Conservation (phyloP, 768 basidiomycete species). For the Pulveroboletus sp. region DNA sequence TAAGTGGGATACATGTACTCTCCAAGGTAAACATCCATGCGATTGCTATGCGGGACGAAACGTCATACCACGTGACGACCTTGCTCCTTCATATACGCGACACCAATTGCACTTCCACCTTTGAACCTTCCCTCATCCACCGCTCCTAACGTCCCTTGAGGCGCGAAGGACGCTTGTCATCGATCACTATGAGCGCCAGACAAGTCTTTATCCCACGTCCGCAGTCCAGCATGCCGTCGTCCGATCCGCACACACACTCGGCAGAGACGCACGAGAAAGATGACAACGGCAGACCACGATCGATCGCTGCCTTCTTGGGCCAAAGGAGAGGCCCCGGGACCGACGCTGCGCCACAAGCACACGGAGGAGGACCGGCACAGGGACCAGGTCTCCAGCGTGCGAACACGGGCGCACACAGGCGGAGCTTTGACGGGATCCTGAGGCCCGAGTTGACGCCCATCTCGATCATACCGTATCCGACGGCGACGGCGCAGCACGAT, state of each 20-base stretch:
- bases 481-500: conserved; percentile 1
- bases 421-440: conserved; percentile 23
- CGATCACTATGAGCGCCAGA: conserved; percentile 22
- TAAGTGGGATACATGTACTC: too few relatives aligned
- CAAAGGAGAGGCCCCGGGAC: conserved; percentile 12
- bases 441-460: conserved; percentile 21
- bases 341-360: not conserved
- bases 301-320: conserved; percentile 21
- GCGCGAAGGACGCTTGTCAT: not conserved
- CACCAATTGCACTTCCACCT: not conserved
- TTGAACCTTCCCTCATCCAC: not conserved
- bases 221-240: conserved; percentile 6
- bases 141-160: not conserved
- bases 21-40: too few relatives aligned
- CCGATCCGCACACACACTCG: conserved; percentile 5
- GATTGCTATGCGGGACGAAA: too few relatives aligned
- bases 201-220: conserved; percentile 25
- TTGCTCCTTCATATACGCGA: conserved; percentile 1
- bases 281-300: conserved; percentile 14
- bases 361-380: not conserved
- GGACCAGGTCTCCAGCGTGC: conserved; percentile 6
- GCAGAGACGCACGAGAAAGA: conserved; percentile 6
- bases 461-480: conserved; percentile 24
- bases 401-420: conserved; percentile 4
- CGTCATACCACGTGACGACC: conserved; percentile 12